phyloP scores from a whole-genome alignment of 2,329 filamentous ascomycete species.

The Hymenoscyphus occultus region DNA sequence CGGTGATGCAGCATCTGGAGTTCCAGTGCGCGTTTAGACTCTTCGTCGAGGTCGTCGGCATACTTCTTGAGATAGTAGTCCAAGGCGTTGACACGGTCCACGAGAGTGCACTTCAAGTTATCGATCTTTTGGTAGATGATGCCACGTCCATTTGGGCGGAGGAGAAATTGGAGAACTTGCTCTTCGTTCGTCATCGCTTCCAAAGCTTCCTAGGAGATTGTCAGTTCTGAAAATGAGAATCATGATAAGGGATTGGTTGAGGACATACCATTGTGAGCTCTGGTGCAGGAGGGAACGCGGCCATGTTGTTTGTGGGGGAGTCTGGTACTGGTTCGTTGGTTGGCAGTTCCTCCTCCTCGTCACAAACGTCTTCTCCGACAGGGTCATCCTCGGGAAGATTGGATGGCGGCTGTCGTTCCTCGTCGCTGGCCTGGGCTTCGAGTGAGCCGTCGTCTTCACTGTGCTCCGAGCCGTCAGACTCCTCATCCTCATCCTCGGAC shows the following conservation, averaged over 20 bases:
- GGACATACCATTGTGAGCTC: neutral
- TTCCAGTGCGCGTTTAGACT: neutral
- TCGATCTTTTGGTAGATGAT: neutral
- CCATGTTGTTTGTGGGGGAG: no score
- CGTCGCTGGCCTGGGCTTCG: no score
- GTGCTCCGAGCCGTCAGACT: neutral
- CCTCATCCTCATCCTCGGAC: neutral
- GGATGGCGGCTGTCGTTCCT: no score
- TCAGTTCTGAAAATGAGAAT: neutral
- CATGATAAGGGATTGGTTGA: neutral
- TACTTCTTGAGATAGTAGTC: neutral
- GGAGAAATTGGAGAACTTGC: neutral
- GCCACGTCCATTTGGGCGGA: neutral
- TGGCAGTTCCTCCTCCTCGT: no score
- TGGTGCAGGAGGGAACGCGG: neutral
- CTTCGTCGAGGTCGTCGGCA: neutral
- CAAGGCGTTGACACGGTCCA: neutral
- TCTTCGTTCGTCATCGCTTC: neutral
- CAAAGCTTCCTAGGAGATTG: neutral
- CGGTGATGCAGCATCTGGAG: neutral
- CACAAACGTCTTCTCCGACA: no score
- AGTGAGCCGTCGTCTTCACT: neutral
- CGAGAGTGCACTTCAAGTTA: neutral
- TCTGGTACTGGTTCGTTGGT: no score
- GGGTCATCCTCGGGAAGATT: no score